phyloP scores from a whole-genome alignment of 2,329 filamentous ascomycete genomes.

The Hypoxylon sp. region DNA sequence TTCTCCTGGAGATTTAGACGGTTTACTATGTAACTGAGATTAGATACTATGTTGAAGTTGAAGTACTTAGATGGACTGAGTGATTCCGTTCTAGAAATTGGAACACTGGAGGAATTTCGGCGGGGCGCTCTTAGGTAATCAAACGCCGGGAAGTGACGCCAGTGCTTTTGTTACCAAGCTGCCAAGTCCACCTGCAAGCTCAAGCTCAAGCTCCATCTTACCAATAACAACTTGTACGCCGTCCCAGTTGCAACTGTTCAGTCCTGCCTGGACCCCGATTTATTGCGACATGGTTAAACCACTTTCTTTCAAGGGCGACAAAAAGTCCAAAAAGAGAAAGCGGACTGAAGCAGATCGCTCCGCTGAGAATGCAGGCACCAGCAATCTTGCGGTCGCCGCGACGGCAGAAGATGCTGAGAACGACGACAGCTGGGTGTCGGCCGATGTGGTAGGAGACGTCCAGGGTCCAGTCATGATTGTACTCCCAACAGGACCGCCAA shows the following conservation, averaged over 20 bases:
- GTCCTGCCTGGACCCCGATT: neutral
- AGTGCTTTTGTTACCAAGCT: constrained; percentile 21
- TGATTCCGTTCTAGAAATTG: neutral
- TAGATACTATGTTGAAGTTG: neutral
- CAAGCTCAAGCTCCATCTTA: neutral
- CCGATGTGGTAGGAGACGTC: constrained; percentile 79
- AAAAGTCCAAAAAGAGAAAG: constrained; percentile 93
- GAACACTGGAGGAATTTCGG: neutral
- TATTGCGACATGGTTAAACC: constrained; percentile 80
- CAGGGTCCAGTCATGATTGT: constrained; percentile 86
- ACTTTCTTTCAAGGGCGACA: constrained; percentile 96
- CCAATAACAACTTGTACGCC: constrained; percentile 19
- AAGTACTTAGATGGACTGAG: neutral
- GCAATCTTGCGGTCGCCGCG: constrained; percentile 52
- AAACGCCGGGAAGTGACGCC: constrained; percentile 18
- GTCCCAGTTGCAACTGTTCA: neutral
- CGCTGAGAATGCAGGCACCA: constrained; percentile 56
- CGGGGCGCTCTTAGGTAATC: neutral
- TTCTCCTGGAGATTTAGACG: too few relatives aligned
- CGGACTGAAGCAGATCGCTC: constrained; percentile 65
- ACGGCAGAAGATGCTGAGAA: constrained; percentile 59
- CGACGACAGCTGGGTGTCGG: constrained; percentile 93
- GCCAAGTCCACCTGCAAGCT: constrained; percentile 1
- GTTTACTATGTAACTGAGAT: neutral
- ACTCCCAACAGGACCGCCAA: constrained; percentile 78